Percentiles rank a stretch among this genome's conserved stretches.
phyloP scores from a whole-genome alignment of 2,329 filamentous ascomycete genomes.

The Teratosphaeria viscida region DNA sequence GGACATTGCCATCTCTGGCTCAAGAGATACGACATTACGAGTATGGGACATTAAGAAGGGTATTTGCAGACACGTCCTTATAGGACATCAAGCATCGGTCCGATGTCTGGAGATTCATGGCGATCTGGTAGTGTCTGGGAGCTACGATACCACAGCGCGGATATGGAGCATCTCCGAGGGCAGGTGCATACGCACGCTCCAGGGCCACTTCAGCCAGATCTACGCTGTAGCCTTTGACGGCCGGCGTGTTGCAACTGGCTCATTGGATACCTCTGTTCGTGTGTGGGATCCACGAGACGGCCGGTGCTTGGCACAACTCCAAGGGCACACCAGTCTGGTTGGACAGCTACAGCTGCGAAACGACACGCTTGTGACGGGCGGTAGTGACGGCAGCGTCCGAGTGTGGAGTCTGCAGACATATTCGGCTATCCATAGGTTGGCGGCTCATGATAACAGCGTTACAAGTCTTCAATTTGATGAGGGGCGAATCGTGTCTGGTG shows the following conservation, averaged over 20 bases:
- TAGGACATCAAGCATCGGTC: conserved; percentile 92
- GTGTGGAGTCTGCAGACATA: conserved; percentile 92
- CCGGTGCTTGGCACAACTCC: conserved; percentile 79
- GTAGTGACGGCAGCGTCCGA: conserved; percentile 88
- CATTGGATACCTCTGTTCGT: conserved; percentile 88
- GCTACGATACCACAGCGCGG: conserved; percentile 91
- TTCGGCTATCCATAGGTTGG: conserved; percentile 84
- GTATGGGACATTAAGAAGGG: conserved; percentile 91
- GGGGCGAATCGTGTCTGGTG: conserved; percentile 86
- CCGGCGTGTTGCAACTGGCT: conserved; percentile 83
- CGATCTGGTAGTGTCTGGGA: conserved; percentile 93
- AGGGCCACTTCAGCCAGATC: conserved; percentile 96
- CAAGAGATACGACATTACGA: conserved; percentile 83
- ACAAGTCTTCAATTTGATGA: conserved; percentile 97
- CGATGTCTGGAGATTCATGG: conserved; percentile 92
- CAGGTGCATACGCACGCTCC: conserved; percentile 77
- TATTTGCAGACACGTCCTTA: conserved; percentile 78
- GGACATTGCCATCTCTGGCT: conserved; percentile 91
- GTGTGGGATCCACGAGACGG: conserved; percentile 63
- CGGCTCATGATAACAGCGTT: conserved; percentile 96
- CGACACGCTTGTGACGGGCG: conserved; percentile 89
- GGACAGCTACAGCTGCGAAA: conserved; percentile 93
- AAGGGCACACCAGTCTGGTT: conserved; percentile 93
- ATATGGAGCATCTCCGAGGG: conserved; percentile 98
- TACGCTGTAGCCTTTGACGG: conserved; percentile 98